These are phyloP conservation scores for Calonectria hongkongensis DNA, from an alignment of 2,329 filamentous ascomycete species.

Conservation along the genomic window DNA sequence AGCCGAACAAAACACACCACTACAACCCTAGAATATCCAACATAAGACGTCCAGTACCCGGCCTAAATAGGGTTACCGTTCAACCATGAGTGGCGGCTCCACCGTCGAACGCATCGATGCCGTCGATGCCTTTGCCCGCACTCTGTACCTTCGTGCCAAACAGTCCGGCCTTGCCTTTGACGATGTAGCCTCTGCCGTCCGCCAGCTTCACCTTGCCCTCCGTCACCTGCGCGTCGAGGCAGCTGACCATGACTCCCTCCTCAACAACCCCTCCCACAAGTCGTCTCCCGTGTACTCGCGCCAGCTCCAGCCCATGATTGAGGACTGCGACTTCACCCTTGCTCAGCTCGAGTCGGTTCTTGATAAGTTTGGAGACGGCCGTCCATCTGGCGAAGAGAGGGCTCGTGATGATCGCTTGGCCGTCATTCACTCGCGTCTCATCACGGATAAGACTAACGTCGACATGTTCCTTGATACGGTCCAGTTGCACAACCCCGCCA, in stretches of 20 bases:
- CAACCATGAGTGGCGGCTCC: constrained; percentile 57
- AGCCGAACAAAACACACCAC: not conserved
- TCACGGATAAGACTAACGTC: constrained; percentile 71
- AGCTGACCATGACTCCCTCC: constrained; percentile 72
- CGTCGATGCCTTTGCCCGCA: constrained; percentile 73
- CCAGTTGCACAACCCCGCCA: constrained; percentile 70
- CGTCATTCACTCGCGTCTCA: constrained; percentile 67
- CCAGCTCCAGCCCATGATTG: constrained; percentile 71
- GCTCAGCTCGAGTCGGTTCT: constrained; percentile 73
- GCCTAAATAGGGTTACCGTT: not conserved
- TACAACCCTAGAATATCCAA: not conserved
- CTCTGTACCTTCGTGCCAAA: constrained; percentile 73
- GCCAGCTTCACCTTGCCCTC: constrained; percentile 72
- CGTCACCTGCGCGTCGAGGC: constrained; percentile 76
- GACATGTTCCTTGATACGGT: constrained; percentile 75
- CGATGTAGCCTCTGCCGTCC: constrained; percentile 70
- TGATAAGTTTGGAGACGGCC: constrained; percentile 64
- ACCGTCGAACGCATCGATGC: constrained; percentile 70
- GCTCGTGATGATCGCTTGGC: constrained; percentile 63
- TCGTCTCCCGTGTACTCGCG: constrained; percentile 65
- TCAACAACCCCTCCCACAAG: constrained; percentile 64
- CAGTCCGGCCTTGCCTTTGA: constrained; percentile 67
- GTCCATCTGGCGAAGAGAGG: constrained; percentile 54
- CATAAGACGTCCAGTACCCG: not conserved
- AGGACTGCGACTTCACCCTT: constrained; percentile 73